These are phyloP conservation scores for Tulasnella sp. DNA, from an alignment of 768 basidiomycete genomes.

Conservation along the genomic window DNA sequence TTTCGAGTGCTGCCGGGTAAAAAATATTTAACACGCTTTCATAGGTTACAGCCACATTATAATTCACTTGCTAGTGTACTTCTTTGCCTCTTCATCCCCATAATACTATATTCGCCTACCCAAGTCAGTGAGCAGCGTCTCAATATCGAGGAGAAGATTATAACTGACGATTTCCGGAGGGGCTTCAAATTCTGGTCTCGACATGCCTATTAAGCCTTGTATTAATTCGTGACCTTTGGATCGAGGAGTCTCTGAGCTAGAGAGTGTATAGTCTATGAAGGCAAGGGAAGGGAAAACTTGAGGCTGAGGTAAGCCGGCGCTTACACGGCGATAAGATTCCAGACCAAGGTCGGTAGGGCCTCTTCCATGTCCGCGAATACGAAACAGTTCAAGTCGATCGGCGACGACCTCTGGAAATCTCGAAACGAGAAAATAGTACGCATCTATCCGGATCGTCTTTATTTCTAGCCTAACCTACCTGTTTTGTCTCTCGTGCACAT, in stretches of 20 bases:
- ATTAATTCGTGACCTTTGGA: background rate
- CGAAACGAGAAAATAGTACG: slow-evolving; percentile 93
- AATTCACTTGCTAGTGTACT: slow-evolving; percentile 91
- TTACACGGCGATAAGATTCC: slow-evolving; percentile 15
- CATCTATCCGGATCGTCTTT: background rate
- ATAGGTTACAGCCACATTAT: background rate
- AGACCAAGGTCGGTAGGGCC: background rate
- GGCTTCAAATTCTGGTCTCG: slow-evolving; percentile 83
- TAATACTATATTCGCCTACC: slow-evolving; percentile 71
- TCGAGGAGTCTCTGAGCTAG: background rate
- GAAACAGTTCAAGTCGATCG: slow-evolving; percentile 84
- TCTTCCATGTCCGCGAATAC: slow-evolving; percentile 18
- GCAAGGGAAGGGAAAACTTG: background rate
- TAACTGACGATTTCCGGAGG: slow-evolving; percentile 85
- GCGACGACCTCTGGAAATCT: slow-evolving; percentile 95
- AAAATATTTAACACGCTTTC: background rate
- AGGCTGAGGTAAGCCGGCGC: slow-evolving; percentile 23
- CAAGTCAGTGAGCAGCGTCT: slow-evolving; percentile 14
- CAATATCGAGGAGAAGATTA: background rate
- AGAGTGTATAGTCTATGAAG: background rate
- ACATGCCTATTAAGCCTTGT: slow-evolving; percentile 54
- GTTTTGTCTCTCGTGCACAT: slow-evolving; percentile 18
- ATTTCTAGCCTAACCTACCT: background rate
- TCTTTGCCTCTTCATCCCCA: slow-evolving; percentile 91
- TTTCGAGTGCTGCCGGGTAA: slow-evolving; percentile 73